Evolutionary conservation across 257 asterid species (phyloP).

Genomic region (Fraxinus quadrangulata): DNA sequence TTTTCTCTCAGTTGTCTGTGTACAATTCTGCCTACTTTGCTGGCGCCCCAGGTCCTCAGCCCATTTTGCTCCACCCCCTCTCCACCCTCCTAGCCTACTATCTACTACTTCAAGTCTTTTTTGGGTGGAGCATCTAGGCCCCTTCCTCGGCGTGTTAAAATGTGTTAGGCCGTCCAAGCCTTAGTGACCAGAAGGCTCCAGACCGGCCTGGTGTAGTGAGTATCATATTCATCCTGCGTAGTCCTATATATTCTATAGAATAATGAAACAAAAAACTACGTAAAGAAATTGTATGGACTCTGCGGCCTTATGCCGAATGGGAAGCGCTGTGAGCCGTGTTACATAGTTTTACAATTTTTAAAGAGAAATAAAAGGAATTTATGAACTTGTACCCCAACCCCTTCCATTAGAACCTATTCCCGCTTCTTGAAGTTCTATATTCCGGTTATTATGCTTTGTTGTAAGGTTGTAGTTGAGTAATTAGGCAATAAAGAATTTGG

Average conservation of each 20-base stretch:
- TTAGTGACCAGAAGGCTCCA: too few species aligned
- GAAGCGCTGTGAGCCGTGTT: too few species aligned
- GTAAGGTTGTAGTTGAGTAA: conserved; percentile 23
- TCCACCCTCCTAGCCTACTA: neutral
- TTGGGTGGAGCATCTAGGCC: neutral
- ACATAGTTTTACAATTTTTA: too few species aligned
- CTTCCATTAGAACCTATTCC: neutral
- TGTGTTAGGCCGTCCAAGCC: neutral
- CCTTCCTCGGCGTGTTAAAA: neutral
- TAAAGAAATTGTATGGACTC: too few species aligned
- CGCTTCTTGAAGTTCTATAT: neutral
- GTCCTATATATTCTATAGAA: too few species aligned
- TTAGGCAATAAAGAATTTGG: conserved; percentile 26
- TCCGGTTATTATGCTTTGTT: conserved; percentile 18
- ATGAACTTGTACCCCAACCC: too few species aligned
- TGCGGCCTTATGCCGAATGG: too few species aligned
- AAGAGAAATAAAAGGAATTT: too few species aligned
- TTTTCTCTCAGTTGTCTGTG: neutral
- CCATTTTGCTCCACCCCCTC: neutral
- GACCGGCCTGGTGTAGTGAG: neutral
- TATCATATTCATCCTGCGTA: neutral
- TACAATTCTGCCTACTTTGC: neutral
- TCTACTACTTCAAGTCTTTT: neutral
- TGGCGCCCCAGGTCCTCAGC: neutral
- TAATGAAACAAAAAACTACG: too few species aligned